A percentile compares a stretch with the other conserved stretches of the same genome.
These are phyloP conservation scores for Thraustochytrium sp. DNA, from an alignment of 352 stramenopile species.

Conservation along the genomic window DNA sequence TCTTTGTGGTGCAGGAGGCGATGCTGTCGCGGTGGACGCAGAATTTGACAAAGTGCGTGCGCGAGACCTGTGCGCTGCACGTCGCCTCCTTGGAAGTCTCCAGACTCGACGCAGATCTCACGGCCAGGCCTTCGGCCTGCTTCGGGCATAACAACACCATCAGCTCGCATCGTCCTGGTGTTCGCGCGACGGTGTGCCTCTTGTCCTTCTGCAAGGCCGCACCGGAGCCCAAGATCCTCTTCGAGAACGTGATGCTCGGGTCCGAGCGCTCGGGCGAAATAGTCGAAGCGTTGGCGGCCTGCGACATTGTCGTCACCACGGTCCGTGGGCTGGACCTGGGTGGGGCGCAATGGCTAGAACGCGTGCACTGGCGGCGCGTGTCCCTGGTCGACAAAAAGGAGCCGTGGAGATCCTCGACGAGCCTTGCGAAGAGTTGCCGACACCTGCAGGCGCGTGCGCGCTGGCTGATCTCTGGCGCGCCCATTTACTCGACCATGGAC, in stretches of 20 bases:
- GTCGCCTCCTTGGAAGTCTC: not conserved
- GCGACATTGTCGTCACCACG: constrained; percentile 28
- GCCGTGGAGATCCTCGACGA: constrained; percentile 52
- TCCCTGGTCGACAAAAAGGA: constrained; percentile 60
- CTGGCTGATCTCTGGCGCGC: constrained; percentile 59
- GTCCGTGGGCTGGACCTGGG: not conserved
- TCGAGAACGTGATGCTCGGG: no score
- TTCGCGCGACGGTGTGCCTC: no score
- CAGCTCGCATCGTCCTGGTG: no score
- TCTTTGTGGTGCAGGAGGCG: constrained; percentile 32
- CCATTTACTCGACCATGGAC: constrained; percentile 54
- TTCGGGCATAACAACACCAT: no score
- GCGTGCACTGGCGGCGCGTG: constrained; percentile 52
- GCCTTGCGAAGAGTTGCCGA: constrained; percentile 51
- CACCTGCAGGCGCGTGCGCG: constrained; percentile 47
- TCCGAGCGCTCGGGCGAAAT: no score
- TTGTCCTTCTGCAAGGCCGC: no score
- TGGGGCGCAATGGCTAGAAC: constrained; percentile 45
- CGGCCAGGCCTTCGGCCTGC: no score
- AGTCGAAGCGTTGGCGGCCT: no score
- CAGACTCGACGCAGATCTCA: no score
- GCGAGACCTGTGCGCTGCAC: not conserved
- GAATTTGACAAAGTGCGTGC: not conserved
- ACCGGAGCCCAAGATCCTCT: no score
- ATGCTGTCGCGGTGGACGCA: not conserved